A percentile compares a stretch with the other conserved stretches of the same genome.
phyloP scores from a whole-genome alignment of 352 stramenopile genomes.

The Globisporangium abappressorium region DNA sequence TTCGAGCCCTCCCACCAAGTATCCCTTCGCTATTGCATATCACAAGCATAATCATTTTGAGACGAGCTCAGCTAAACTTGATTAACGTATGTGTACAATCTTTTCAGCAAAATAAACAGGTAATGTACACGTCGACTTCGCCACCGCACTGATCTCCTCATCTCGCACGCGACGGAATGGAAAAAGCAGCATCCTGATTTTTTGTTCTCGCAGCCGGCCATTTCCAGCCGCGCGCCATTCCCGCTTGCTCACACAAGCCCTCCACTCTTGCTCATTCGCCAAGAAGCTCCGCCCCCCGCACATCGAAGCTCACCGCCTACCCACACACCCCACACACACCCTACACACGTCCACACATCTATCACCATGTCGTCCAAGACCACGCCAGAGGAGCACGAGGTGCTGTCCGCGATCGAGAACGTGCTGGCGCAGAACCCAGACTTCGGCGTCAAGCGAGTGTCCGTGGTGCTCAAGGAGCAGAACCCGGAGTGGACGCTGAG shows the following conservation, averaged over 20 bases:
- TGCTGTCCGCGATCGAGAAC: conserved; percentile 51
- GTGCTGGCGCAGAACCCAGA: conserved; percentile 60
- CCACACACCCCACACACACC: neutral
- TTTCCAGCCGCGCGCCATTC: neutral
- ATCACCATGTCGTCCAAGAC: conserved; percentile 47
- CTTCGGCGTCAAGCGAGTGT: conserved; percentile 71
- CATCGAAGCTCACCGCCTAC: neutral
- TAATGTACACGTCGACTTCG: neutral
- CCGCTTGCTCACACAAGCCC: neutral
- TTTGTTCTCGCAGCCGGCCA: conserved; percentile 1
- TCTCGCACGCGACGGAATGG: neutral
- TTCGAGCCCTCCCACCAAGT: neutral
- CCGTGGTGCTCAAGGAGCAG: conserved; percentile 50
- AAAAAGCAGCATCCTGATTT: conserved; percentile 10
- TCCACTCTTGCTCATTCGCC: conserved; percentile 4
- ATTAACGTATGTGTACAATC: neutral
- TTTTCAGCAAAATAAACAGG: neutral
- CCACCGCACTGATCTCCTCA: neutral
- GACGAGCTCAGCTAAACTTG: neutral
- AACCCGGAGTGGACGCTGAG: conserved; percentile 69
- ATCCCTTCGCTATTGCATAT: neutral
- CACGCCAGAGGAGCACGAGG: conserved; percentile 60
- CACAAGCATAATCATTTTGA: neutral
- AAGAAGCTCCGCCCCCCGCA: conserved; percentile 8
- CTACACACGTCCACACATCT: neutral